phyloP scores from a whole-genome alignment of 108 stramenopile species.

The Aurantiochytrium sp. region DNA sequence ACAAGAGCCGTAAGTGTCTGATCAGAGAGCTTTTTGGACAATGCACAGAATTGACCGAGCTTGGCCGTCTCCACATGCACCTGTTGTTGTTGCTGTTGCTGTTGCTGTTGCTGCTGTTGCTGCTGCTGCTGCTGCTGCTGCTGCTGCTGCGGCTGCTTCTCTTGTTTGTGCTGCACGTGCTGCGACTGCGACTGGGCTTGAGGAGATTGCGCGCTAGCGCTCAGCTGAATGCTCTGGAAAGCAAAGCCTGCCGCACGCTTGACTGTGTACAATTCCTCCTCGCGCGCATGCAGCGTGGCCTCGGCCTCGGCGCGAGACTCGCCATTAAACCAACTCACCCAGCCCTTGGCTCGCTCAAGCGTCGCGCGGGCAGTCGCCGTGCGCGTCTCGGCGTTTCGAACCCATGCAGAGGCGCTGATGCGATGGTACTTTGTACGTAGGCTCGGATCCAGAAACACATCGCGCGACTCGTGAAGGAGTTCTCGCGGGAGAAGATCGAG shows the following conservation, averaged over 20 bases:
- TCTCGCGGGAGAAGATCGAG: not conserved
- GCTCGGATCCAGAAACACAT: not conserved
- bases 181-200: not conserved
- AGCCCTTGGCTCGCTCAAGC: not conserved
- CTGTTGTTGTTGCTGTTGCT: not conserved
- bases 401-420: not conserved
- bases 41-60: not conserved
- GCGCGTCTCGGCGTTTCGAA: not conserved
- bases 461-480: not conserved
- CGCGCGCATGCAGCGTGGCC: not conserved
- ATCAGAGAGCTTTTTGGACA: not conserved
- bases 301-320: constrained; percentile 11
- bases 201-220: not conserved
- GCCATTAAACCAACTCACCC: constrained; percentile 10
- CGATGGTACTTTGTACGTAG: not conserved
- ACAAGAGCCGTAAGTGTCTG: not conserved
- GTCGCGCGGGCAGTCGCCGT: not conserved
- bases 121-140: not conserved
- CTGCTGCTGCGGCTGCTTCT: not conserved
- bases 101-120: not conserved
- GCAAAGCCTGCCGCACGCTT: not conserved
- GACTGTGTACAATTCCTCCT: not conserved
- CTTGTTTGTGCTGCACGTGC: not conserved
- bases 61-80: not conserved
- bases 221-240: not conserved